Base-by-base conservation (phyloP, 768 basidiomycete species). In the Podaxis sp. region DNA sequence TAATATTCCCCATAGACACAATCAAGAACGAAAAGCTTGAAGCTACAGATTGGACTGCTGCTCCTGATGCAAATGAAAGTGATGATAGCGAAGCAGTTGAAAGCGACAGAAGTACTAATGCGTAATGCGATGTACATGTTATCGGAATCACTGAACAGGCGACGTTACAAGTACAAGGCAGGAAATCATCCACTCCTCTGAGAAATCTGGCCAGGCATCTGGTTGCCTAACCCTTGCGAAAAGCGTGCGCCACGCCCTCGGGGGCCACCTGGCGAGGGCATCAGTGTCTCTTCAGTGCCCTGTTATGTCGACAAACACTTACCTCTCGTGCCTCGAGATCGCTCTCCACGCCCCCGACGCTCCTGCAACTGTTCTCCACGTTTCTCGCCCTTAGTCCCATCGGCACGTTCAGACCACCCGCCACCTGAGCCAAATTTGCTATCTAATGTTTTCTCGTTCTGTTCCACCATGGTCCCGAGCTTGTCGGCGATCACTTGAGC, bases 401-500 rank as follows among this genome's bases (percentile, higher is more conserved):
- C 90, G 32, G 77, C 80, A 44, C 89, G 76, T 47, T 91, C 90
- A 46, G 78, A 77, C 88, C 89, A 90, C 6, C 79, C 81, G 38
- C 78, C 72, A 38, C 77, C 73, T 4, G 83, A 83, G 54, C 93
- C 93, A 66, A 95, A 84, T 72, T 94, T 95, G 65, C 80, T 69
- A 71, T 97, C 95, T 50, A 97, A 75, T 1, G 84, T 78, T 78
- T 95, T 96, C 74, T 98, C 95, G 68, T 93, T 96, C 66, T 91
- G 89, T 68, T 98, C 95, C 4, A 95, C 87, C 84, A 98, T 80
- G 18, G 82, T 79, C 25, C 82, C 86, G 18, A 95, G 82, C 74
- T 93, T 92, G 67, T 98, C 95, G 5, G 96, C 90, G 46, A 99
- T 82, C 42, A 85, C 83, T 68, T 90, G 90, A 1, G 93, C 88